These are phyloP conservation scores for Candida pseudofarinosa DNA, from an alignment of 805 yeast genomes.

Conservation along the genomic window DNA sequence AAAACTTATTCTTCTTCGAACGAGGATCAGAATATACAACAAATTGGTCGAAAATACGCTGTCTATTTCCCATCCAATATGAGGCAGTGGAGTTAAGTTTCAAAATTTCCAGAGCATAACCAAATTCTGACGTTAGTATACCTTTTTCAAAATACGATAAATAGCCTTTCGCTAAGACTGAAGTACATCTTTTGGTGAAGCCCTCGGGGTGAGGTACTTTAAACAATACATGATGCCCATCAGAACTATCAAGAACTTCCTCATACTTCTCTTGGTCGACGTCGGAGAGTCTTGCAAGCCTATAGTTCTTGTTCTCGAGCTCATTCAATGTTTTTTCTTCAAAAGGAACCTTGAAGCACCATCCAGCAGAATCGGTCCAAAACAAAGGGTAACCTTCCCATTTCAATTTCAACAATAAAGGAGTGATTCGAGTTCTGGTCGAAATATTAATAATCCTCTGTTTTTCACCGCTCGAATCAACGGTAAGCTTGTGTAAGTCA, in stretches of 20 bases:
- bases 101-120: constrained; percentile 72
- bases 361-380: constrained; percentile 79
- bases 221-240: constrained; percentile 41
- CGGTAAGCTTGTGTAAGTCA: constrained; percentile 38
- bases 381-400: constrained; percentile 84
- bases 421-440: constrained; percentile 69
- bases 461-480: constrained; percentile 26
- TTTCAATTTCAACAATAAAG: constrained; percentile 66
- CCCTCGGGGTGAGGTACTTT: constrained; percentile 91
- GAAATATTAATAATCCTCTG: constrained; percentile 53
- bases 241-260: constrained; percentile 20
- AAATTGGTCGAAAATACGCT: constrained; percentile 79
- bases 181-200: constrained; percentile 64
- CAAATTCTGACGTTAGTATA: constrained; percentile 62
- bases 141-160: constrained; percentile 70
- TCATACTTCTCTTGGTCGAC: constrained; percentile 23
- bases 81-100: constrained; percentile 75
- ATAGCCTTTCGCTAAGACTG: constrained; percentile 74
- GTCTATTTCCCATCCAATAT: constrained; percentile 91
- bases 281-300: constrained; percentile 22
- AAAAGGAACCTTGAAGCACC: constrained; percentile 74
- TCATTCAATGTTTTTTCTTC: constrained; percentile 24
- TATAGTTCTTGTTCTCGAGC: constrained; percentile 38
- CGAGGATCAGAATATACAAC: constrained; percentile 52
- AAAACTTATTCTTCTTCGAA: constrained; percentile 18